Base-by-base conservation (phyloP, 2,329 filamentous ascomycete genomes). In the Coniochaeta sp. region DNA sequence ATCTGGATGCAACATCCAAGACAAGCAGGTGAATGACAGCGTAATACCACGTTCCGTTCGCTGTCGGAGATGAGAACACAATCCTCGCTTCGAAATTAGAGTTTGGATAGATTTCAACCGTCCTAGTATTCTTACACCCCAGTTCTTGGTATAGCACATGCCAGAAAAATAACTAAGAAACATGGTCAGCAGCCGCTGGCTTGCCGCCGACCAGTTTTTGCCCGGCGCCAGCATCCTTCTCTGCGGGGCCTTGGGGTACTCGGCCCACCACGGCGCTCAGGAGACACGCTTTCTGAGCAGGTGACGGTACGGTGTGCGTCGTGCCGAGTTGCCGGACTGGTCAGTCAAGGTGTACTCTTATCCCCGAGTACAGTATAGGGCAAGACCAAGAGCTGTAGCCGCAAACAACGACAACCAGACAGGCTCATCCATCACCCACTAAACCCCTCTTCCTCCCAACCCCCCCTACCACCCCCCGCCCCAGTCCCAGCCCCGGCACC, bases 401-500 rank as follows among this genome's bases (percentile, higher is more conserved):
- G 33, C 16, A 38, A 22, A 14, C 4, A 38, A 35, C 7, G 16
- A 10, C 22, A 38, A 20, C 8, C 33, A 9, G 16, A 38, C 10
- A 14, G 16, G 18, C 16, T 13, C 18, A 8, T 3, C 38, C 57
- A 71, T 53, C 68, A 66, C 49, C 64, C 71, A 58, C 69, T 67
- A 64, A 85, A 85, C 5, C 77, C 79, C 57, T 84, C 82, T 61
- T 84, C 77, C 56, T 82, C 78, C 85, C 84, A 87, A 16, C 67
- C 70, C 26, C 57, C 60, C 31, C 59, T 65, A 49, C 58, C 63
- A 22, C 61, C 72, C 14, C 64, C 67, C 42, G 70, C 69, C 18
- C 57, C 59, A 16, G 55, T 67, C 33, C 64, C 71, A 28, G 65
- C 73, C 7, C 65, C 74, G 46, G 70, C 75, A 42, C 69, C 72